These are phyloP conservation scores for Farysia itapuensis DNA, from an alignment of 1,284 basidiomycete genomes.

Conservation along the genomic window DNA sequence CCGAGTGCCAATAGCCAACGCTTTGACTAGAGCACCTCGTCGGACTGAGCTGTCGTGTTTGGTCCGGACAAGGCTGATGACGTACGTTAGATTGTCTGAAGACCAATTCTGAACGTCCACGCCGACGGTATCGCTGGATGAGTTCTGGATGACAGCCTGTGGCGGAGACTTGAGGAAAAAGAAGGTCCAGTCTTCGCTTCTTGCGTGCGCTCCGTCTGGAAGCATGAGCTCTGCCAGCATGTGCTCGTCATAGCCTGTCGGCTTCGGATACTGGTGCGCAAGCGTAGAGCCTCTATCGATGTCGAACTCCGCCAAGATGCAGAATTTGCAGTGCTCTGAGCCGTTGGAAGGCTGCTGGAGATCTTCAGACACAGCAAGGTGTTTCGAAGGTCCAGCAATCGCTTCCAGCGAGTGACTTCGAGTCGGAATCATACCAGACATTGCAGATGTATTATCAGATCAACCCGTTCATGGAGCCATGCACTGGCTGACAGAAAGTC, in stretches of 20 bases:
- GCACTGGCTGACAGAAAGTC: too few relatives aligned
- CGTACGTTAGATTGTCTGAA: conserved; percentile 65
- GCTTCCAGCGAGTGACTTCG: too few relatives aligned
- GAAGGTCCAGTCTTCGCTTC: conserved; percentile 94
- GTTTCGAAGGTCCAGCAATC: too few relatives aligned
- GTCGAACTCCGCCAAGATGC: conserved; percentile 55
- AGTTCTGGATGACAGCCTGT: too few relatives aligned
- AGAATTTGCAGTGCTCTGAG: conserved; percentile 39
- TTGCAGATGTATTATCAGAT: too few relatives aligned
- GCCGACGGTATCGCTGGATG: background rate
- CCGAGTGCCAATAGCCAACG: conserved; percentile 90
- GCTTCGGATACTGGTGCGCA: conserved; percentile 43
- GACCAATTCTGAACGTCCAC: conserved; percentile 5
- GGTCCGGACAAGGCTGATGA: conserved; percentile 90
- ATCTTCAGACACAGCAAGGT: too few relatives aligned
- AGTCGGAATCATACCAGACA: too few relatives aligned
- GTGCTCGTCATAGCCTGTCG: conserved; percentile 51
- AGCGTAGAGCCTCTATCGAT: conserved; percentile 53
- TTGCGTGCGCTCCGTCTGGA: conserved; percentile 92
- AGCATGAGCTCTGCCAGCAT: conserved; percentile 96
- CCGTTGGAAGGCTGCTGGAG: too few relatives aligned
- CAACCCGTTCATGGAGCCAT: too few relatives aligned
- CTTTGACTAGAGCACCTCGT: conserved; percentile 90
- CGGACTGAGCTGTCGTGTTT: conserved; percentile 86
- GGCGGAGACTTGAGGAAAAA: conserved; percentile 72